Evolutionary conservation across 1,284 basidiomycete genomes (phyloP).

Genomic region (Erythrobasidium hasegawianum): DNA sequence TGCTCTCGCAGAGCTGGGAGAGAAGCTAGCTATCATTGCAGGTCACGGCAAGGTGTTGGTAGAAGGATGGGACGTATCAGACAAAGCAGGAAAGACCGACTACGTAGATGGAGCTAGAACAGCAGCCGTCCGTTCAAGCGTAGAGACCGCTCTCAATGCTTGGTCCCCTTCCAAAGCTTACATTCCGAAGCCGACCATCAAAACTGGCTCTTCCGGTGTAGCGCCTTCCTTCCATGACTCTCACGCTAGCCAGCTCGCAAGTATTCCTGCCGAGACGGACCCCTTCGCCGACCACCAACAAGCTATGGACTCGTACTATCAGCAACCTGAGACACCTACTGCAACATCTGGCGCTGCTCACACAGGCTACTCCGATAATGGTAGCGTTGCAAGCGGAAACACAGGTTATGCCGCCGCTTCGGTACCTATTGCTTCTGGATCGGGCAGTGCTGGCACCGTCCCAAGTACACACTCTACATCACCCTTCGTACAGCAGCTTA

Average conservation of each 20-base stretch:
- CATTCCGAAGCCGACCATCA: constrained; percentile 30
- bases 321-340: constrained; percentile 11
- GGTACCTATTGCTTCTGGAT: constrained; percentile 11
- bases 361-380: background rate
- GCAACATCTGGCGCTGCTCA: background rate
- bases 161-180: constrained; percentile 32
- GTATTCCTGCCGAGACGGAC: constrained; percentile 16
- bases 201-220: background rate
- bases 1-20: constrained; percentile 42
- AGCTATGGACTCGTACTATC: constrained; percentile 33
- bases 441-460: background rate
- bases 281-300: constrained; percentile 24
- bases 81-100: constrained; percentile 30
- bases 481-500: constrained; percentile 35
- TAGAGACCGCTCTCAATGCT: constrained; percentile 33
- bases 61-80: constrained; percentile 39
- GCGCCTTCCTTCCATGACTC: constrained; percentile 34
- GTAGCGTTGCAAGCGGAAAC: background rate
- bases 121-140: constrained; percentile 40
- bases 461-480: background rate
- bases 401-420: background rate
- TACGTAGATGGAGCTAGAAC: constrained; percentile 41
- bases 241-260: constrained; percentile 19
- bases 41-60: constrained; percentile 43
- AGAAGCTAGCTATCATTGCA: constrained; percentile 44